A percentile compares a stretch with the other conserved stretches of the same genome.
phyloP scores from a whole-genome alignment of 2,329 filamentous ascomycete species.

The Parastagonospora avenae region DNA sequence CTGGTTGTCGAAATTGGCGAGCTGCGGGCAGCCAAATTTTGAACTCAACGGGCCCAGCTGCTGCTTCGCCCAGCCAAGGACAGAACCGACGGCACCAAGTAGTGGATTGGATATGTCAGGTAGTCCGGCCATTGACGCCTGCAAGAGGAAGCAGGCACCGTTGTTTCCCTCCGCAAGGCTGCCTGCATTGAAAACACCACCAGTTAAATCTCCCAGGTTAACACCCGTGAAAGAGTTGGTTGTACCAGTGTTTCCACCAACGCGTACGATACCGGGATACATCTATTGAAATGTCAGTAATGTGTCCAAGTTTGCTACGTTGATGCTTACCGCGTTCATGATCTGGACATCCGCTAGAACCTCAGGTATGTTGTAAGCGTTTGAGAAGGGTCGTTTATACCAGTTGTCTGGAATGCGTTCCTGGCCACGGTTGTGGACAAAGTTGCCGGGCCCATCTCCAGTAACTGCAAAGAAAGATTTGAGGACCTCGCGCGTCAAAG shows the following conservation, averaged over 20 bases:
- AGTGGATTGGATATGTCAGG: conserved; percentile 21
- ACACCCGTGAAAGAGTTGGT: conserved; percentile 23
- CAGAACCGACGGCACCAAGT: conserved; percentile 16
- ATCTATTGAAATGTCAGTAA: conserved; percentile 5
- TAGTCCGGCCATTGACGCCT: conserved; percentile 15
- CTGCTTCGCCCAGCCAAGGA: conserved; percentile 19
- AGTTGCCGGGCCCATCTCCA: conserved; percentile 19
- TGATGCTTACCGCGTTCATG: conserved; percentile 13
- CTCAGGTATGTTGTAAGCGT: conserved; percentile 9
- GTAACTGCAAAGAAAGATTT: conserved; percentile 26
- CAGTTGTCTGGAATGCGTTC: conserved; percentile 29
- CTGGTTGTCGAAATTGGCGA: conserved; percentile 14
- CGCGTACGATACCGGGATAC: conserved; percentile 19
- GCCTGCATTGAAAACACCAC: conserved; percentile 19
- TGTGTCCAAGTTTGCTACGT: no score
- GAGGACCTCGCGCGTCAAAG: conserved; percentile 19
- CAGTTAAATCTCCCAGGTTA: conserved; percentile 21
- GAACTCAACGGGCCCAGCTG: conserved; percentile 17
- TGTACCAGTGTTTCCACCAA: conserved; percentile 27
- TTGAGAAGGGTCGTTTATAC: conserved; percentile 11
- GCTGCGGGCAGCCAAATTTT: conserved; percentile 17
- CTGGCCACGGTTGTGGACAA: conserved; percentile 20
- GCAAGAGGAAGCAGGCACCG: conserved; percentile 20
- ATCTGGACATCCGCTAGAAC: conserved; percentile 14
- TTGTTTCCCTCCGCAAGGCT: conserved; percentile 24